Evolutionary conservation across 1,284 basidiomycete species (phyloP).

Genomic region (Schizophyllum amplum): DNA sequence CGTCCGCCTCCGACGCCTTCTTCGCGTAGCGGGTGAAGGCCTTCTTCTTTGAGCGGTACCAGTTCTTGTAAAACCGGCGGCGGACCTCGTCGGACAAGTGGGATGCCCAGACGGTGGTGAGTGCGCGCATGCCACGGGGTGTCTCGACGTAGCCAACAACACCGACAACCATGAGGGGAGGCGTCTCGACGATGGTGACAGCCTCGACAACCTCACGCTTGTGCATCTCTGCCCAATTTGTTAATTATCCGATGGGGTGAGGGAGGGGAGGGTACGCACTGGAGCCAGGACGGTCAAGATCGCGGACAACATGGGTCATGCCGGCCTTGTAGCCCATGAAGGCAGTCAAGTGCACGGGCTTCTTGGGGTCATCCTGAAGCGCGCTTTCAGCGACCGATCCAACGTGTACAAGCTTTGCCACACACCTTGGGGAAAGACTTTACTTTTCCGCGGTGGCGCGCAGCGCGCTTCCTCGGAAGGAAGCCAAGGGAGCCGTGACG

Average conservation of each 20-base stretch:
- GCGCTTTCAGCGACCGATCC: neutral
- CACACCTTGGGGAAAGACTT: slow-evolving; percentile 94
- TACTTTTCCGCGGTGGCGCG: slow-evolving; percentile 95
- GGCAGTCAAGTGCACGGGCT: slow-evolving; percentile 98
- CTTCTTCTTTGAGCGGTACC: slow-evolving; percentile 99
- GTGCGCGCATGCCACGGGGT: slow-evolving; percentile 92
- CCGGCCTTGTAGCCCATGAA: slow-evolving; percentile 99
- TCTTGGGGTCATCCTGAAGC: slow-evolving; percentile 94
- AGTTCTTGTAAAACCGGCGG: slow-evolving; percentile 99
- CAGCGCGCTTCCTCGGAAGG: slow-evolving; percentile 90
- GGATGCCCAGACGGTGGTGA: slow-evolving; percentile 79
- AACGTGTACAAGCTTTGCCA: slow-evolving; percentile 7
- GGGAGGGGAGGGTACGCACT: slow-evolving; percentile 47
- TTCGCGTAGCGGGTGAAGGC: slow-evolving; percentile 99
- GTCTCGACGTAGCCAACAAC: slow-evolving; percentile 99
- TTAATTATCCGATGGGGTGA: slow-evolving; percentile 4
- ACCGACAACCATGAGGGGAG: slow-evolving; percentile 95
- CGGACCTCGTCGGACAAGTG: slow-evolving; percentile 88
- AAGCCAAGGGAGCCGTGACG: slow-evolving; percentile 92
- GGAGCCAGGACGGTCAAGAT: slow-evolving; percentile 98
- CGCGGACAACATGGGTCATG: slow-evolving; percentile 99
- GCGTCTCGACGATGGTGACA: slow-evolving; percentile 94
- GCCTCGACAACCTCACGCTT: slow-evolving; percentile 99
- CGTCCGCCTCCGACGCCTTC: slow-evolving; percentile 96
- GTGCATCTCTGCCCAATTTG: slow-evolving; percentile 78